Evolutionary conservation across 1,284 basidiomycete species (phyloP).

Genomic region (Moesziomyces globuligerus): DNA sequence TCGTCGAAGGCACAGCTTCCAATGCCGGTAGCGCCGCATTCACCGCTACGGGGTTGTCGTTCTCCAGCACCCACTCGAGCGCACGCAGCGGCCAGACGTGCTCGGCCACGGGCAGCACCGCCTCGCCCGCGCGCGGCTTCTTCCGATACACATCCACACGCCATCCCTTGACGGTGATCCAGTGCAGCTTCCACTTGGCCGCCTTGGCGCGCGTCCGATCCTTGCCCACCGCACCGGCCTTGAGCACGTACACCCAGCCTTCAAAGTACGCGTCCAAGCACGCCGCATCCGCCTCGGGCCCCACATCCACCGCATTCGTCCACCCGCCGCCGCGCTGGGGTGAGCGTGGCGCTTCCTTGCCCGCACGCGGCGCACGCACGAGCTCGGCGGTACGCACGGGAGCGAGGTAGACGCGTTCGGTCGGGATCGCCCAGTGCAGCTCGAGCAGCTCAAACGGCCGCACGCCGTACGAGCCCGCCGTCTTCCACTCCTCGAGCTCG

Average conservation of each 20-base stretch:
- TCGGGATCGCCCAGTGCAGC: conserved; percentile 45
- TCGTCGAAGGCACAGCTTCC: conserved; percentile 20
- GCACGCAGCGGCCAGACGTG: conserved; percentile 26
- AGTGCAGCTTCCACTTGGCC: conserved; percentile 59
- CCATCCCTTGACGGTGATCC: conserved; percentile 47
- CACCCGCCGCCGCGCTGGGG: too few species aligned
- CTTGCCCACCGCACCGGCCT: conserved; percentile 24
- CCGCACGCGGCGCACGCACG: conserved; percentile 1
- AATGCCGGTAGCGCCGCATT: conserved; percentile 35
- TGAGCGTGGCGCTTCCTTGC: conserved; percentile 3
- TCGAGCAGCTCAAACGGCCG: conserved; percentile 56
- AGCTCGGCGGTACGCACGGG: conserved; percentile 16
- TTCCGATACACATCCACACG: conserved; percentile 45
- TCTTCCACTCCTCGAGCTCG: conserved; percentile 55
- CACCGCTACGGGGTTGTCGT: conserved; percentile 6
- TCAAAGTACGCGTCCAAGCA: conserved; percentile 54
- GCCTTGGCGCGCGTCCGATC: conserved; percentile 11
- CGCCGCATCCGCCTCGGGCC: conserved; percentile 9
- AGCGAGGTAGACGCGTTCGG: conserved; percentile 47
- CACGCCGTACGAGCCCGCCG: conserved; percentile 39
- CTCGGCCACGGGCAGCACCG: conserved; percentile 19
- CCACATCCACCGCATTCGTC: conserved; percentile 13
- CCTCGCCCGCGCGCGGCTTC: conserved; percentile 32
- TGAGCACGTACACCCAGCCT: conserved; percentile 56
- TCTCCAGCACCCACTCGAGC: conserved; percentile 38